Conservation (phyloP, 345 rosid species). For the Geranium rotundifolium region DNA sequence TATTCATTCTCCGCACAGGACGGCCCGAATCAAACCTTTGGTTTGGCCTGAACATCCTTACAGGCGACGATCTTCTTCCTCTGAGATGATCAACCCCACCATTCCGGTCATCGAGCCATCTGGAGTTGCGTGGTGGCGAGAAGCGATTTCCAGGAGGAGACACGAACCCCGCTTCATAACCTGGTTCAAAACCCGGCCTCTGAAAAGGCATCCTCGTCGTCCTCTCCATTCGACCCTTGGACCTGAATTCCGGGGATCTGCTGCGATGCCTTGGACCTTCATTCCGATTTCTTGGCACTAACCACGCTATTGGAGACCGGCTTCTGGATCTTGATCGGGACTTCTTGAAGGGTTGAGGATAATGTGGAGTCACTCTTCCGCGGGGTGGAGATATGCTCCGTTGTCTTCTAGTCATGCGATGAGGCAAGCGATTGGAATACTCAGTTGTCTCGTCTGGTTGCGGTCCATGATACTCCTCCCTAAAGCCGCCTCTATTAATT, state of each 20-base stretch:
- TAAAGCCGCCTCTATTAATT: slow-evolving; percentile 18
- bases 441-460: slow-evolving; percentile 16
- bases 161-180: slow-evolving; percentile 22
- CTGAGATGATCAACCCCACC: slow-evolving; percentile 20
- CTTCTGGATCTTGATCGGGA: slow-evolving; percentile 38
- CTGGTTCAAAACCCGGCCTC: slow-evolving; percentile 22
- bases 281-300: slow-evolving; percentile 19
- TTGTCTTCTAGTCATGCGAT: slow-evolving; percentile 26
- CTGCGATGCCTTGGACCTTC: slow-evolving; percentile 26
- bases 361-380: slow-evolving; percentile 14
- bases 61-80: slow-evolving; percentile 31
- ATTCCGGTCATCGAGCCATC: slow-evolving; percentile 30
- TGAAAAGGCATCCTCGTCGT: slow-evolving; percentile 28
- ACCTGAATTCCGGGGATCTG: slow-evolving; percentile 35
- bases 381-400: slow-evolving; percentile 32
- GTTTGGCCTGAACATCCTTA: slow-evolving; percentile 18
- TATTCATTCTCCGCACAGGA: slow-evolving; percentile 11
- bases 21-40: slow-evolving; percentile 28
- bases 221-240: slow-evolving; percentile 22
- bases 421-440: slow-evolving; percentile 21
- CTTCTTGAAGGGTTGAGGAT: slow-evolving; percentile 18
- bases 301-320: slow-evolving; percentile 28
- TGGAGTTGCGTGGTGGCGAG: slow-evolving; percentile 19
- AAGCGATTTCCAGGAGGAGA: slow-evolving; percentile 5
- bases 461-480: slow-evolving; percentile 24